Percentiles rank a stretch among this genome's conserved stretches.
phyloP scores from a whole-genome alignment of 306 rosid genomes.

The Ceratonia siliqua region DNA sequence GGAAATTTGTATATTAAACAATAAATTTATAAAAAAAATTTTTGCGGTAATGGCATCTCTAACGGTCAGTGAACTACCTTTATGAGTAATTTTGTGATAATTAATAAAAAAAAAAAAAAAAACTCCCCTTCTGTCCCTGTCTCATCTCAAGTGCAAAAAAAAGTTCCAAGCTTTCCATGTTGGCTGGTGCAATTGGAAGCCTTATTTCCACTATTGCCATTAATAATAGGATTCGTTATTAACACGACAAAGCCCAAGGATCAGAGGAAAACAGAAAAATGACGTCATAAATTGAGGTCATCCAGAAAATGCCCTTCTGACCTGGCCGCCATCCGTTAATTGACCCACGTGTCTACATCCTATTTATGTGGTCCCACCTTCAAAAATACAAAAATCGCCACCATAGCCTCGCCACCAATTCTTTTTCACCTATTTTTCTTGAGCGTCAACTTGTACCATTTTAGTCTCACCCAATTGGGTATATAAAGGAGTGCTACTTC shows the following conservation, averaged over 20 bases:
- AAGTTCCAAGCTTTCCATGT: background rate
- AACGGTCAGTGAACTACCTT: no score
- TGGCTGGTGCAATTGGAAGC: background rate
- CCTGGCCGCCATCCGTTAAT: conserved; percentile 50
- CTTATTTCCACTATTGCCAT: background rate
- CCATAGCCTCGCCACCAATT: background rate
- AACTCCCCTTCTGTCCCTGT: background rate
- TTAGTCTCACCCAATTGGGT: background rate
- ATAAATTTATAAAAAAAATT: no score
- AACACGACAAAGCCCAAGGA: background rate
- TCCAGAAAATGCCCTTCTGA: conserved; percentile 4
- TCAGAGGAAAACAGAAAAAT: background rate
- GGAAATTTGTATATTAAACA: no score
- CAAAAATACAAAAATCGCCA: conserved; percentile 24
- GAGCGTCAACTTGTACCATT: background rate
- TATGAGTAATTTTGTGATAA: no score
- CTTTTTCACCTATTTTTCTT: background rate
- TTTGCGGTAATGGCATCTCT: no score
- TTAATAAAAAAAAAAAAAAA: no score
- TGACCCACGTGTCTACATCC: conserved; percentile 48
- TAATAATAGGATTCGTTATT: background rate
- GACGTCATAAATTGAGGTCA: conserved; percentile 17
- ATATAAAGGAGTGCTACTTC: background rate
- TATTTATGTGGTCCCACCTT: background rate
- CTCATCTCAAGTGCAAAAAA: no score